Percentiles rank a stretch among this genome's conserved stretches.
Conservation (phyloP, 2,329 filamentous ascomycete genomes). For the Exophiala lecanii-corni region DNA sequence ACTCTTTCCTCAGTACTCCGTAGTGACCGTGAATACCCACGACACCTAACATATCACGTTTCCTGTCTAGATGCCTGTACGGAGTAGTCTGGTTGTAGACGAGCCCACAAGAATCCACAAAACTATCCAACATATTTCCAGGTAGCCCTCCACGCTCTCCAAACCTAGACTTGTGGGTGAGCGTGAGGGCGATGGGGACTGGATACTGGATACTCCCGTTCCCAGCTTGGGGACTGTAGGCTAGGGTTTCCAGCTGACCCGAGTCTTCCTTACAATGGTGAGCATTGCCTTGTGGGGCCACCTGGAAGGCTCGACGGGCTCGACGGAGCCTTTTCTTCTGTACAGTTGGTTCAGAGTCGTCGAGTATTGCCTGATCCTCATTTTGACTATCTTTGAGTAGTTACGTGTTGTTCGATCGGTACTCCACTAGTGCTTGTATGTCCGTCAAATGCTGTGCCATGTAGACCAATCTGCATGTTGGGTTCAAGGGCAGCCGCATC, state of each 20-base stretch:
- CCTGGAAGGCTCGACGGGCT: background rate
- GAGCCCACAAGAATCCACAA: too few relatives aligned
- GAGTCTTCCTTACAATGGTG: constrained; percentile 1
- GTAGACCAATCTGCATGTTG: constrained; percentile 14
- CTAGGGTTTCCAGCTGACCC: constrained; percentile 11
- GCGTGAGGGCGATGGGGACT: constrained; percentile 3
- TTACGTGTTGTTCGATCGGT: too few relatives aligned
- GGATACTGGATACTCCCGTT: constrained; percentile 16
- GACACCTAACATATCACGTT: too few relatives aligned
- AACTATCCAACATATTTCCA: too few relatives aligned
- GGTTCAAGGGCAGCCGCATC: constrained; percentile 7
- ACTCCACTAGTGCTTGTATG: too few relatives aligned
- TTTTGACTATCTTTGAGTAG: too few relatives aligned
- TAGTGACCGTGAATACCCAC: too few relatives aligned
- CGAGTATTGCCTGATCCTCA: background rate
- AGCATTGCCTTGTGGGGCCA: constrained; percentile 7
- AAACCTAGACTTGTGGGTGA: constrained; percentile 2
- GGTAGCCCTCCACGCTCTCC: too few relatives aligned
- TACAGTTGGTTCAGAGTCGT: background rate
- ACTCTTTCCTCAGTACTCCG: constrained; percentile 1
- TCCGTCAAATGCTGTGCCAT: constrained; percentile 10
- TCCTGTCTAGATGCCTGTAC: too few relatives aligned
- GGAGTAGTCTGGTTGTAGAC: too few relatives aligned
- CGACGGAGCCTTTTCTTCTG: too few relatives aligned
- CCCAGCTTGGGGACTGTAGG: constrained; percentile 8